These are phyloP conservation scores for Candida coquimbonensis DNA, from an alignment of 805 yeast species.

Conservation along the genomic window DNA sequence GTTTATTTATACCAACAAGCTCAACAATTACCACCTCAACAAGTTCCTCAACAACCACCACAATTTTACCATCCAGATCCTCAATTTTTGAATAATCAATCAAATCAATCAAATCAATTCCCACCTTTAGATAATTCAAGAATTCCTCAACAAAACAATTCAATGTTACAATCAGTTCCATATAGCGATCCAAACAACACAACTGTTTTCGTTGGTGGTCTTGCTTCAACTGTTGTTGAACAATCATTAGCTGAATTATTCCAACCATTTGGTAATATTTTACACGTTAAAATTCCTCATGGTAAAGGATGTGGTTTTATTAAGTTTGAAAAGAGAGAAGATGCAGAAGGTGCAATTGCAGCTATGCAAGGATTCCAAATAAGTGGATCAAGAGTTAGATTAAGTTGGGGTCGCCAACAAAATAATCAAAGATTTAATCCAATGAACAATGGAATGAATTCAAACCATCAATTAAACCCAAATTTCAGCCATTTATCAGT, in stretches of 20 bases:
- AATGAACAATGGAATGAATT: slow-evolving; percentile 9
- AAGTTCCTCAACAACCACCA: slow-evolving; percentile 9
- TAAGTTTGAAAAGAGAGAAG: slow-evolving; percentile 56
- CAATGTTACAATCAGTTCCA: slow-evolving; percentile 17
- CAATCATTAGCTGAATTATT: slow-evolving; percentile 53
- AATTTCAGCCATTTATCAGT: slow-evolving; percentile 4
- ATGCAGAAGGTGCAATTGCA: slow-evolving; percentile 71
- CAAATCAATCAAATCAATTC: slow-evolving; percentile 1
- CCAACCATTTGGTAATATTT: slow-evolving; percentile 66
- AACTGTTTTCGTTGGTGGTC: slow-evolving; percentile 73
- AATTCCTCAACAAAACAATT: slow-evolving; percentile 1
- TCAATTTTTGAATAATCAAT: slow-evolving; percentile 1
- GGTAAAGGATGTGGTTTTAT: slow-evolving; percentile 81
- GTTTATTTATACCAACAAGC: slow-evolving; percentile 15
- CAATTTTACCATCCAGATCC: slow-evolving; percentile 15
- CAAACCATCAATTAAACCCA: slow-evolving; percentile 2
- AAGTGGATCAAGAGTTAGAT: slow-evolving; percentile 65
- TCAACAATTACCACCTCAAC: slow-evolving; percentile 9
- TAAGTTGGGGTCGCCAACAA: slow-evolving; percentile 64
- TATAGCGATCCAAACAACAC: slow-evolving; percentile 56
- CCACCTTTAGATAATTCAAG: not conserved
- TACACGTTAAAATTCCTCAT: slow-evolving; percentile 66
- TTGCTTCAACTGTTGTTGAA: slow-evolving; percentile 58
- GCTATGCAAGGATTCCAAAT: slow-evolving; percentile 75
- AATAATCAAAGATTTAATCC: slow-evolving; percentile 18